Evolutionary conservation across 176 grass and related monocot species (phyloP).

Genomic region (Oryza coarctata): DNA sequence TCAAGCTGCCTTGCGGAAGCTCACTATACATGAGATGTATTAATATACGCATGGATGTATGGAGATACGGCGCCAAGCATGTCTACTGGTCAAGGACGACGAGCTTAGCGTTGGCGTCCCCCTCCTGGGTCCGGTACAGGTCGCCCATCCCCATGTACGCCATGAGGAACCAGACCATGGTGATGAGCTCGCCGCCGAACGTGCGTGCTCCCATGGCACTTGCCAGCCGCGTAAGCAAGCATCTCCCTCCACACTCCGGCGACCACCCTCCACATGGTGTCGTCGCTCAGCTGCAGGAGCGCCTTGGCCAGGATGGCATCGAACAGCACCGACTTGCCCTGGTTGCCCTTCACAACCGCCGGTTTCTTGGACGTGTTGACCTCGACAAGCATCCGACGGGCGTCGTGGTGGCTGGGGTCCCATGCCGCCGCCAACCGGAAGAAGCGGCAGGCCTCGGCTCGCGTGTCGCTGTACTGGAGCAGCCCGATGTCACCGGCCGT

Average conservation of each 20-base stretch:
- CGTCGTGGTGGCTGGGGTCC: neutral
- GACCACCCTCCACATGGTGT: conserved; percentile 22
- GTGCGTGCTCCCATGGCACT: conserved; percentile 34
- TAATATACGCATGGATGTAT: too few relatives aligned
- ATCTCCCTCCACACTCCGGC: conserved; percentile 34
- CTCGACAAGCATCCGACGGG: neutral
- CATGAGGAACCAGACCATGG: conserved; percentile 45
- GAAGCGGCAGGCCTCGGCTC: conserved; percentile 35
- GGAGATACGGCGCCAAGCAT: neutral
- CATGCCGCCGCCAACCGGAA: neutral
- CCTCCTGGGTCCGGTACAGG: conserved; percentile 27
- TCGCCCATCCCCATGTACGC: conserved; percentile 36
- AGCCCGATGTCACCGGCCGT: conserved; percentile 38
- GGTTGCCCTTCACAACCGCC: conserved; percentile 19
- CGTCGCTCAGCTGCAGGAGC: neutral
- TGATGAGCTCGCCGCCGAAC: conserved; percentile 45
- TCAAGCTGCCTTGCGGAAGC: too few relatives aligned
- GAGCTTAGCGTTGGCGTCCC: conserved; percentile 25
- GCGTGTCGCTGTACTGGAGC: conserved; percentile 39
- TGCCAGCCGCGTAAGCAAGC: conserved; percentile 39
- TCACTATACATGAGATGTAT: too few relatives aligned
- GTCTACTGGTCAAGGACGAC: conserved; percentile 29
- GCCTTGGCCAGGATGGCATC: conserved; percentile 50
- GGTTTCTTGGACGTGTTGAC: conserved; percentile 23
- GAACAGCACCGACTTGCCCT: conserved; percentile 45